Evolutionary conservation across 2,329 filamentous ascomycete species (phyloP).

Genomic region (Colletotrichum sp.): DNA sequence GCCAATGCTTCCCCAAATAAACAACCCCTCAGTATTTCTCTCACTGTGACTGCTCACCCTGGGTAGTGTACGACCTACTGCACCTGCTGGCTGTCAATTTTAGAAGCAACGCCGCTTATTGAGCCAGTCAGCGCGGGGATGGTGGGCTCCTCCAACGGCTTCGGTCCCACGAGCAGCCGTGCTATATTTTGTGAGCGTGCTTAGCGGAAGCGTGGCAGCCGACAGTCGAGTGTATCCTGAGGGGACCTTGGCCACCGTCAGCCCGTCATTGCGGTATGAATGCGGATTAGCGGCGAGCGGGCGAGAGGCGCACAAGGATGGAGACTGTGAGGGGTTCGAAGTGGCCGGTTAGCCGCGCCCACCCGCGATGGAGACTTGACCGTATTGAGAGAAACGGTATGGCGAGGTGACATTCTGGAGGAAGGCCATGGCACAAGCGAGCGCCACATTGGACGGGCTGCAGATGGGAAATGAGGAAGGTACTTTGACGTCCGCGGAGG

Average conservation of each 20-base stretch:
- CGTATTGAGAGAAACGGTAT: neutral
- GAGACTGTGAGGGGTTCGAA: neutral
- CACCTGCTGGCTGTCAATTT: neutral
- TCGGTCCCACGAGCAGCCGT: slow-evolving; percentile 9
- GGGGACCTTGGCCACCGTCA: neutral
- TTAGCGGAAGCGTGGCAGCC: slow-evolving; percentile 7
- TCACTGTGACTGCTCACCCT: neutral
- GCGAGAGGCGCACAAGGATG: slow-evolving; percentile 2
- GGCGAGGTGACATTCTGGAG: neutral
- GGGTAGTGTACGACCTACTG: neutral
- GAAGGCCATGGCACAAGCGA: neutral
- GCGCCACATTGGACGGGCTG: slow-evolving; percentile 8
- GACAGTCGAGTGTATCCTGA: neutral
- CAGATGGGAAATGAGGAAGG: slow-evolving; percentile 9
- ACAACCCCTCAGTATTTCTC: neutral
- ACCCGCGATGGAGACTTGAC: slow-evolving; percentile 4
- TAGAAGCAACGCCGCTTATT: slow-evolving; percentile 11
- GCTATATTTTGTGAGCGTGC: slow-evolving; percentile 5
- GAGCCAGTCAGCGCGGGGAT: slow-evolving; percentile 11
- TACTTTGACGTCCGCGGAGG: neutral
- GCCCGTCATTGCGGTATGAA: slow-evolving; percentile 1
- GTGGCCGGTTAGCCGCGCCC: slow-evolving; percentile 18
- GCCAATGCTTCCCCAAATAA: neutral
- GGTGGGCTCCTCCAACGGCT: neutral
- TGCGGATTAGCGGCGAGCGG: neutral